Conservation (phyloP, 345 rosid species). For the Zanthoxylum bungeanum region DNA sequence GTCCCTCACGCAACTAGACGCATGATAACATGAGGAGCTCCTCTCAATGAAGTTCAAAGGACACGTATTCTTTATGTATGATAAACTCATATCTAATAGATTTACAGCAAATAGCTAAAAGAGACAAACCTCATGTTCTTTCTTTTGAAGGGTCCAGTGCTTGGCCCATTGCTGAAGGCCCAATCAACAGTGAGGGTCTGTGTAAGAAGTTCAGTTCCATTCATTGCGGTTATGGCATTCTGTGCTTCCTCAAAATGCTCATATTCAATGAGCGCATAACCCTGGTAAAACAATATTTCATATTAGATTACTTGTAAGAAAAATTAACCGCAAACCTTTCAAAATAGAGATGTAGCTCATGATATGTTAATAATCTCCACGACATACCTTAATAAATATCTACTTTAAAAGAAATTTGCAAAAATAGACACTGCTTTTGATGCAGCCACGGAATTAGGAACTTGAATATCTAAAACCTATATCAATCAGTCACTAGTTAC, state of each 20-base stretch:
- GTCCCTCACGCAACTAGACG: neutral
- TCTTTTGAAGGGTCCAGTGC: conserved; percentile 42
- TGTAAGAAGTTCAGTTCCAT: conserved; percentile 60
- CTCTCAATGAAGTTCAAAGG: neutral
- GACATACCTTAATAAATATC: neutral
- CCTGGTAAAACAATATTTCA: conserved; percentile 33
- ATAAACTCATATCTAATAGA: neutral
- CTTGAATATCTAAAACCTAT: neutral
- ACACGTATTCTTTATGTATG: neutral
- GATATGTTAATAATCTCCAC: neutral
- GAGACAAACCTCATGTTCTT: conserved; percentile 58
- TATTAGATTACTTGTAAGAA: conserved; percentile 1
- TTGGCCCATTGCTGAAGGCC: conserved; percentile 81
- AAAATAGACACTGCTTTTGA: neutral
- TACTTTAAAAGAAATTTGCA: neutral
- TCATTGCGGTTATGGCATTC: conserved; percentile 58
- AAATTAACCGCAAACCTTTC: neutral
- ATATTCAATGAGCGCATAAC: conserved; percentile 77
- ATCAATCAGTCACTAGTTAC: neutral
- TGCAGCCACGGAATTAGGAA: neutral
- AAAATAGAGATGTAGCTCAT: neutral
- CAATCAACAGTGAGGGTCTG: conserved; percentile 62
- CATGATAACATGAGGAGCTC: neutral
- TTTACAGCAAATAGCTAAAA: neutral
- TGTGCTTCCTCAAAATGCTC: conserved; percentile 76